phyloP scores from a whole-genome alignment of 1,139 yeast genomes.

The Suhomyces terraborum region DNA sequence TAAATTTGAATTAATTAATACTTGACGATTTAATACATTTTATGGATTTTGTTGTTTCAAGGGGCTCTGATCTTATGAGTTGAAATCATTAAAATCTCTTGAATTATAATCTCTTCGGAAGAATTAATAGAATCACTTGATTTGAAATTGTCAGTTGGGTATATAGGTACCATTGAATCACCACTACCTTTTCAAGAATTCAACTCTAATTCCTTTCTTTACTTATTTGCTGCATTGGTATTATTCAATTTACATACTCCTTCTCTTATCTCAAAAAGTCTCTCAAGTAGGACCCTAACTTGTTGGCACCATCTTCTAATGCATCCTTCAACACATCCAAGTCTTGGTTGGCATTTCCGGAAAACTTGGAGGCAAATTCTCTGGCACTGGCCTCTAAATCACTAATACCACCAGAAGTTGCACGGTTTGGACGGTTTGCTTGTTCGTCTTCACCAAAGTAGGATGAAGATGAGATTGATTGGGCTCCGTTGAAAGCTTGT shows the following conservation, averaged over 20 bases:
- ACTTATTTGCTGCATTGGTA: background rate
- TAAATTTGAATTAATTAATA: too few species aligned
- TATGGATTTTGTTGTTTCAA: too few species aligned
- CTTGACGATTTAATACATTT: too few species aligned
- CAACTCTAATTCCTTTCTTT: background rate
- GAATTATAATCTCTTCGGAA: too few species aligned
- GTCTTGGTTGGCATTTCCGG: constrained; percentile 83
- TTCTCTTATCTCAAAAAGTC: constrained; percentile 67
- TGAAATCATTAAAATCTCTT: too few species aligned
- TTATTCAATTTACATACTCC: constrained; percentile 3
- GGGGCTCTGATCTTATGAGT: too few species aligned
- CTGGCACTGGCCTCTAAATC: constrained; percentile 61
- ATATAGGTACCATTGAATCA: too few species aligned
- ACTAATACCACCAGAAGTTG: constrained; percentile 27
- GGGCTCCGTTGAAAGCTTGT: constrained; percentile 81
- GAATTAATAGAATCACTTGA: too few species aligned
- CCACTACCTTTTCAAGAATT: too few species aligned
- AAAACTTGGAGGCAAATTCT: constrained; percentile 67
- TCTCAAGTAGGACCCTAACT: constrained; percentile 78
- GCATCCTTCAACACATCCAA: constrained; percentile 86
- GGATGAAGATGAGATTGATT: constrained; percentile 85
- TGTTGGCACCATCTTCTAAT: constrained; percentile 92
- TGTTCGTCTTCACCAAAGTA: constrained; percentile 87
- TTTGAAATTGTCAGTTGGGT: too few species aligned
- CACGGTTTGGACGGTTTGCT: constrained; percentile 24